Base-by-base conservation (phyloP, 768 basidiomycete species). In the Calocybe indica region DNA sequence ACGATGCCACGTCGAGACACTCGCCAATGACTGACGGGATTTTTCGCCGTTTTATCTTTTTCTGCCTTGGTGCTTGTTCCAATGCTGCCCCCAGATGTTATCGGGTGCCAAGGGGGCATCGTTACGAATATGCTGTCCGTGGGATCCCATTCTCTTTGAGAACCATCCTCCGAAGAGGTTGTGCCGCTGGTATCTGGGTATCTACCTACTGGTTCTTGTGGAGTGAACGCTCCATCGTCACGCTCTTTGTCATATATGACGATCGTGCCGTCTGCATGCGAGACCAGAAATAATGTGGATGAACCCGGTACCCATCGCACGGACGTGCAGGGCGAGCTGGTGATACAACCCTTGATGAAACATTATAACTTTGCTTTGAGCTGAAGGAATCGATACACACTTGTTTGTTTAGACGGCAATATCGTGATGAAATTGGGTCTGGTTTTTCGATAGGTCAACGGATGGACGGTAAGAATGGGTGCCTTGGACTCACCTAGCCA, bases 21-120 rank as follows among this genome's bases (percentile, higher is more conserved):
- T 46, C 83, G 75, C 92, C 92, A 95, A 61, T 93, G 92, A 55
- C 88, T 91, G 7, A 94, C 86, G 2, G 92, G 92, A 56, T 95
- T 95, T 64, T 88, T 89, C 3, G 75, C 78, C 11, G 72, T 69
- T 55, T 83, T 83, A 30, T 88, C 86, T 55, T 81, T 89, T 49
- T 88, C 82, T n/a, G 68, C 48, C 65, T 73, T 68, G 42, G 67
- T 64, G 47, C 65, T 51, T 6, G 60, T 59, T 42, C 49, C 52
- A 13, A 63, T n/a, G 7, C 68, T 63, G 9, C 67, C 68, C 29
- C 69, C 65, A 32, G 73, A 69, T 14, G 76, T 69, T 41, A 78
- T 78, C 2, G 87, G 85, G 66, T 91, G 86, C 86, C 88, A 90
- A n/a, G 87, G 85, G 2, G 88, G 88, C 62, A 85, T 82, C 3